Evolutionary conservation across 129 eudicot genomes (phyloP).

Genomic region (Lactuca sativa): DNA sequence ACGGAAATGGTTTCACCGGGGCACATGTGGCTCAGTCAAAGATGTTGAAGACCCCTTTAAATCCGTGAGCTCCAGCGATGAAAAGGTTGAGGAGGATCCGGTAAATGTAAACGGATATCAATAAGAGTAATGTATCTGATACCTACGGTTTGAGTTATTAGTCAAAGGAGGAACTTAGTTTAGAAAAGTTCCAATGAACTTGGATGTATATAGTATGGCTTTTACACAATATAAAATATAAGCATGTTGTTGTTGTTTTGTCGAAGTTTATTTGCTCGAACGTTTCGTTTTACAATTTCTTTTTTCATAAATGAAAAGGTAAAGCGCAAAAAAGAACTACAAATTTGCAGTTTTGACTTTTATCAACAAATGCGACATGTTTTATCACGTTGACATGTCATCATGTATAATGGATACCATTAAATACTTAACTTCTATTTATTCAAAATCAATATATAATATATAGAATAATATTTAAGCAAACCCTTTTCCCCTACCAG

Average conservation of each 20-base stretch:
- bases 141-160: neutral
- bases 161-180: conserved; percentile 21
- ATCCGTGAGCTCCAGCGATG: neutral
- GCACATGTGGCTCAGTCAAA: conserved; percentile 53
- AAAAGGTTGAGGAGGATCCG: conserved; percentile 20
- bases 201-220: conserved; percentile 22
- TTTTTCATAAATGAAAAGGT: too few species aligned
- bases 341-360: too few species aligned
- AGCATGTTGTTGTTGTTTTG: conserved; percentile 3
- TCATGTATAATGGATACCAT: too few species aligned
- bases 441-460: neutral
- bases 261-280: neutral
- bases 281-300: too few species aligned
- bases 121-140: conserved; percentile 17
- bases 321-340: too few species aligned
- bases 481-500: neutral
- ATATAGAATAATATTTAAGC: too few species aligned
- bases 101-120: conserved; percentile 20
- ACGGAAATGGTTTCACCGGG: conserved; percentile 57
- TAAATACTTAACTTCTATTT: too few species aligned
- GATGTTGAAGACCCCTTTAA: conserved; percentile 40
- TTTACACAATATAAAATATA: neutral
- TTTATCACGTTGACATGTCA: neutral
- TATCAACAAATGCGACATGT: neutral
- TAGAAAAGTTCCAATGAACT: conserved; percentile 22